A percentile compares a stretch with the other conserved stretches of the same genome.
Conservation (phyloP, 1,284 basidiomycete species). For the Flammula alnicola region DNA sequence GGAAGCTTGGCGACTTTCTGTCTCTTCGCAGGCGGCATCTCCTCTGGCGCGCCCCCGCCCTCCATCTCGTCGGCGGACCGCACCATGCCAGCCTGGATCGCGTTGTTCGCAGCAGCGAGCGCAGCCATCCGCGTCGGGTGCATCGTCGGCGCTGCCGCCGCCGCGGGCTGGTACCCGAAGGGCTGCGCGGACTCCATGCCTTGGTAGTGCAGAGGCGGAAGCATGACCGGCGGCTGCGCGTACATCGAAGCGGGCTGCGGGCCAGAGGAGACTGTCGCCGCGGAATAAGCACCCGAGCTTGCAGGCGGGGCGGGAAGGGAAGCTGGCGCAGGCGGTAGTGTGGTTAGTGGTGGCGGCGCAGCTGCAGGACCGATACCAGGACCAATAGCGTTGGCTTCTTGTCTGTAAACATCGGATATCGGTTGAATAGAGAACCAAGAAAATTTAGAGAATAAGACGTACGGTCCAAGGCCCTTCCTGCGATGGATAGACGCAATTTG, state of each 20-base stretch:
- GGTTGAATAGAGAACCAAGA: constrained; percentile 11
- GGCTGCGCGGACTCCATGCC: constrained; percentile 76
- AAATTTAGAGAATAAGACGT: constrained; percentile 36
- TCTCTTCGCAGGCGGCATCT: constrained; percentile 79
- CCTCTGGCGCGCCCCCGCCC: constrained; percentile 60
- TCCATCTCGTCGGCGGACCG: constrained; percentile 83
- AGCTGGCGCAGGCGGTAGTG: constrained; percentile 65
- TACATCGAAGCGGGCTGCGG: constrained; percentile 80
- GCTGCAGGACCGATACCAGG: constrained; percentile 83
- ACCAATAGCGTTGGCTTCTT: constrained; percentile 76
- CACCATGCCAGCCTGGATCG: constrained; percentile 62
- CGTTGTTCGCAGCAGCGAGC: constrained; percentile 52
- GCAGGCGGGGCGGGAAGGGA: constrained; percentile 69
- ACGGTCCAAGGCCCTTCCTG: constrained; percentile 85
- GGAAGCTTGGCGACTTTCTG: constrained; percentile 83
- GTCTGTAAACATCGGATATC: constrained; percentile 41
- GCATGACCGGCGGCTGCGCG: constrained; percentile 69
- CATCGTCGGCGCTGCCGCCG: constrained; percentile 43
- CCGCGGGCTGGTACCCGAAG: constrained; percentile 78
- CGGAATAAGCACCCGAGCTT: constrained; percentile 60
- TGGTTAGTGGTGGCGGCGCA: constrained; percentile 64
- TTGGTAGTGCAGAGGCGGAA: constrained; percentile 82
- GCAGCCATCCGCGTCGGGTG: constrained; percentile 57
- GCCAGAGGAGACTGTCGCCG: constrained; percentile 79
- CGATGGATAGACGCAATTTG: constrained; percentile 94